phyloP scores from a whole-genome alignment of 1,139 yeast species.

The Scheffersomyces illinoinensis region DNA sequence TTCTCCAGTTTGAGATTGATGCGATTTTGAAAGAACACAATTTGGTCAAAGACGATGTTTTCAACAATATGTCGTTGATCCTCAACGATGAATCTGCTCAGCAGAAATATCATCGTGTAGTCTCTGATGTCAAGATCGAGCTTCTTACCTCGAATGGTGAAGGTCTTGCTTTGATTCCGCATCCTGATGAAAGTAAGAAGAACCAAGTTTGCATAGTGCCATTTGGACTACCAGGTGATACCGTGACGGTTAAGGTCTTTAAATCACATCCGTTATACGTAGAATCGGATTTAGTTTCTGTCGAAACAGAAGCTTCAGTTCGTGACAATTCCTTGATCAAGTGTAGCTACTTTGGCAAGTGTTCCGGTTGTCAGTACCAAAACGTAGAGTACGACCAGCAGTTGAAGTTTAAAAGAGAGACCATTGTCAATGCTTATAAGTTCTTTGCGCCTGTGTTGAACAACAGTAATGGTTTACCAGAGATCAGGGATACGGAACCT shows the following conservation, averaged over 20 bases:
- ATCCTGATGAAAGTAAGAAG: constrained; percentile 47
- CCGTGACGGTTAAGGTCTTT: constrained; percentile 66
- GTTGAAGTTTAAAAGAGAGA: constrained; percentile 66
- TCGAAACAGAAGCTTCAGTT: constrained; percentile 43
- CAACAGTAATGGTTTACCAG: constrained; percentile 49
- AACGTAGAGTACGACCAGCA: constrained; percentile 73
- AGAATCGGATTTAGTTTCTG: constrained; percentile 70
- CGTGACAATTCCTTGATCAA: constrained; percentile 53
- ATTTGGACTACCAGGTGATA: constrained; percentile 85
- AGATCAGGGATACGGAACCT: constrained; percentile 64
- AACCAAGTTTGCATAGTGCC: constrained; percentile 66
- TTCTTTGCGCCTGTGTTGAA: constrained; percentile 60
- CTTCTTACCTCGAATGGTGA: constrained; percentile 77
- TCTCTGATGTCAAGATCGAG: constrained; percentile 56
- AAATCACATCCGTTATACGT: constrained; percentile 76
- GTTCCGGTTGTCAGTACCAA: constrained; percentile 92
- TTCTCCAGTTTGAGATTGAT: constrained; percentile 71
- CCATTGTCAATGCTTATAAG: constrained; percentile 79
- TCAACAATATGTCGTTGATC: constrained; percentile 64
- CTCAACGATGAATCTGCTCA: constrained; percentile 58
- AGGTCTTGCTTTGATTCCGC: constrained; percentile 63
- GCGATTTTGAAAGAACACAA: constrained; percentile 49
- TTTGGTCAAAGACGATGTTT: constrained; percentile 48
- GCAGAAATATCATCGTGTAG: constrained; percentile 59
- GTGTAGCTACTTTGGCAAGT: constrained; percentile 48